Evolutionary conservation across 495 filamentous ascomycete species (phyloP).

Genomic region (Penicillium arizonense): DNA sequence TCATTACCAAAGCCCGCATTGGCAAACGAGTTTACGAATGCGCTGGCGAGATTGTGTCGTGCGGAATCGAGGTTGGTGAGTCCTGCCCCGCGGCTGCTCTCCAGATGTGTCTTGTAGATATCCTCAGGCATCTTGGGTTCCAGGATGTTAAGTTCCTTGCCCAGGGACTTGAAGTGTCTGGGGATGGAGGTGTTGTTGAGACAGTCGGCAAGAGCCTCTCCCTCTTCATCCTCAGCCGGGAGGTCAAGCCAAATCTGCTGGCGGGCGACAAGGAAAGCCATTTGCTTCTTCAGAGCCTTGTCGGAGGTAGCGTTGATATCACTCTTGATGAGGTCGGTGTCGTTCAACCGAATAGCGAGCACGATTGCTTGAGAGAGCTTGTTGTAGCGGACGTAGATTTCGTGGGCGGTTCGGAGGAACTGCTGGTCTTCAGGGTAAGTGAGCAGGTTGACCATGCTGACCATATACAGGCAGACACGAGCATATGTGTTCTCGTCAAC

Average conservation of each 20-base stretch:
- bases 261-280: slow-evolving; percentile 88
- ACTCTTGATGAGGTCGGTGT: slow-evolving; percentile 71
- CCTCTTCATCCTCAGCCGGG: slow-evolving; percentile 59
- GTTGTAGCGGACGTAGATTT: slow-evolving; percentile 88
- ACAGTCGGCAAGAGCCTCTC: slow-evolving; percentile 72
- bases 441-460: slow-evolving; percentile 96
- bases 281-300: slow-evolving; percentile 81
- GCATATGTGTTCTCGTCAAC: slow-evolving; percentile 93
- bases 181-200: slow-evolving; percentile 84
- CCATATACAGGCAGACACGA: slow-evolving; percentile 95
- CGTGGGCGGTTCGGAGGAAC: slow-evolving; percentile 87
- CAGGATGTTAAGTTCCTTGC: slow-evolving; percentile 93
- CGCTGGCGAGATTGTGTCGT: slow-evolving; percentile 90
- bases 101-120: slow-evolving; percentile 98
- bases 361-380: slow-evolving; percentile 91
- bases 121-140: slow-evolving; percentile 97
- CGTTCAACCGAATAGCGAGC: slow-evolving; percentile 90
- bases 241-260: slow-evolving; percentile 85
- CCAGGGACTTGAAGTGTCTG: slow-evolving; percentile 89
- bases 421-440: slow-evolving; percentile 96
- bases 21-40: slow-evolving; percentile 94
- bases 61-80: slow-evolving; percentile 94
- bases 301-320: slow-evolving; percentile 81
- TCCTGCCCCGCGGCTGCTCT: slow-evolving; percentile 87
- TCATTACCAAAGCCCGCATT: slow-evolving; percentile 95